Evolutionary conservation across 139 green algal species (phyloP).

Genomic region (Raphidocelis subcapitata): DNA sequence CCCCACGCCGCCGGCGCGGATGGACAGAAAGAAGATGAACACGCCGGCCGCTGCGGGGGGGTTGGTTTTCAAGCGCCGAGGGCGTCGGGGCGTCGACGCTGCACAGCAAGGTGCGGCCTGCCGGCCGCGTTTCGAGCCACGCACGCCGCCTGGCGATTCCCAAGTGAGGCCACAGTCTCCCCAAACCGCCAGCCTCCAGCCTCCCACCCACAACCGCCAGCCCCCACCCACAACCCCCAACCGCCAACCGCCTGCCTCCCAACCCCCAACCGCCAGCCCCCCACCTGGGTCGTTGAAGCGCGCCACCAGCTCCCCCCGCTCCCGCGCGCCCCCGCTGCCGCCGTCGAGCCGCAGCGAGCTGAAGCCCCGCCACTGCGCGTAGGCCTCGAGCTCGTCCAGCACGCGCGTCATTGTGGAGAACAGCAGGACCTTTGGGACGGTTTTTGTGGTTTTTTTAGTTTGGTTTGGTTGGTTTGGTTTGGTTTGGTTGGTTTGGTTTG

Average conservation of each 20-base stretch:
- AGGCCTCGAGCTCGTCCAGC: constrained; percentile 72
- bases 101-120: no score
- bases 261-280: not conserved
- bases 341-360: constrained; percentile 67
- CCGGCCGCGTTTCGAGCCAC: no score
- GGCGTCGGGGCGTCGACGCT: no score
- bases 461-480: not conserved
- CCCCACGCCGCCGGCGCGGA: constrained; percentile 78
- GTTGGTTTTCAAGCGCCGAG: no score
- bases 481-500: not conserved
- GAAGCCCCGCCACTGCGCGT: constrained; percentile 53
- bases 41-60: constrained; percentile 42
- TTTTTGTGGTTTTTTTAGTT: not conserved
- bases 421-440: constrained; percentile 57
- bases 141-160: no score
- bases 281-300: constrained; percentile 57
- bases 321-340: constrained; percentile 27
- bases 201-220: not conserved
- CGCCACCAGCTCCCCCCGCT: constrained; percentile 45
- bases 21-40: constrained; percentile 75
- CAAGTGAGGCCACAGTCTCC: not conserved
- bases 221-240: no score
- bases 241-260: no score
- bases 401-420: constrained; percentile 80
- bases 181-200: not conserved